A percentile compares a stretch with the other conserved stretches of the same genome.
phyloP scores from a whole-genome alignment of 176 grass and related monocot species.

The Carex pumila region DNA sequence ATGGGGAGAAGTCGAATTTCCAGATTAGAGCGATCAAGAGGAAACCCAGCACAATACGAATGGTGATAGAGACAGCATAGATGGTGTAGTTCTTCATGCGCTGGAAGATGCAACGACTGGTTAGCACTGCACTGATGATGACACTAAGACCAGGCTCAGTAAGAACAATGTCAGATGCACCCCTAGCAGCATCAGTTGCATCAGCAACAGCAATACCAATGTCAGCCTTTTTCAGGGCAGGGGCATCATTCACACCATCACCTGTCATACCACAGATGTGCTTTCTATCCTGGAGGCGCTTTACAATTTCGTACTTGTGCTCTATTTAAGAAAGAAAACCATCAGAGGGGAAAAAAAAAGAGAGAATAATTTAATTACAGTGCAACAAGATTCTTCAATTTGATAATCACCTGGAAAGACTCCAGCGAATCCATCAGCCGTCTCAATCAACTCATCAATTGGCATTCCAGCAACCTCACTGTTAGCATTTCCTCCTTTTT shows the following conservation, averaged over 20 bases:
- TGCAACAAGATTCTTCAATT: background rate
- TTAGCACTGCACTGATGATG: constrained; percentile 73
- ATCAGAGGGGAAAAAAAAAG: background rate
- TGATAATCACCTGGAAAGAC: constrained; percentile 51
- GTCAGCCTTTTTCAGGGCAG: constrained; percentile 93
- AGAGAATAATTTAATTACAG: background rate
- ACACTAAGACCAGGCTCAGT: constrained; percentile 88
- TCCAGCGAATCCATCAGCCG: constrained; percentile 81
- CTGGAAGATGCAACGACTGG: constrained; percentile 86
- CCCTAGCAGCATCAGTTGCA: constrained; percentile 81
- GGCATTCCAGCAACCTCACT: constrained; percentile 43
- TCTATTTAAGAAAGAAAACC: constrained; percentile 28
- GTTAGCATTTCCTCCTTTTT: constrained; percentile 35
- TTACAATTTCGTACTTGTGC: constrained; percentile 98
- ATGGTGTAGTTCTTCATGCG: constrained; percentile 99
- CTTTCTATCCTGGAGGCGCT: constrained; percentile 65
- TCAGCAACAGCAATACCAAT: constrained; percentile 91
- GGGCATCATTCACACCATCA: constrained; percentile 87
- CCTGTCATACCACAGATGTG: constrained; percentile 95
- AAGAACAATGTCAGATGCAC: constrained; percentile 89
- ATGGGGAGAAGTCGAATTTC: constrained; percentile 87
- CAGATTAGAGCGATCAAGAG: constrained; percentile 81
- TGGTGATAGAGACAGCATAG: constrained; percentile 96
- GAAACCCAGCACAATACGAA: constrained; percentile 82
- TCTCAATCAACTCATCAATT: constrained; percentile 94